These are phyloP conservation scores for Xylariaceae sp. DNA, from an alignment of 2,329 filamentous ascomycete genomes.

Conservation along the genomic window DNA sequence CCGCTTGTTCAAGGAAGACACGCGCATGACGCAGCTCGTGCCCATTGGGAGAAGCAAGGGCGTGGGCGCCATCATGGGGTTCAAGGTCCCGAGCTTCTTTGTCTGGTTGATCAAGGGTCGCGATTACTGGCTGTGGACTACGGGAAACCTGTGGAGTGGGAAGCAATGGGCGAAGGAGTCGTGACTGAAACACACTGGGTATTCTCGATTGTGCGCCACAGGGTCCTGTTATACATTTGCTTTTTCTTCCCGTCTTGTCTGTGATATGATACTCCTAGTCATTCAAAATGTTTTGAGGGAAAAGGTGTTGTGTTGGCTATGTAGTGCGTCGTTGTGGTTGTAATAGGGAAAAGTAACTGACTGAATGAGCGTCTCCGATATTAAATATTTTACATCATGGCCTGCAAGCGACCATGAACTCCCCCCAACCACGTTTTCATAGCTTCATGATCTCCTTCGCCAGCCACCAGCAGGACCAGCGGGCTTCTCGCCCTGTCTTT, in stretches of 20 bases:
- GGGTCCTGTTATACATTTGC: too few species aligned
- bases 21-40: conserved; percentile 41
- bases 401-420: conserved; percentile 1
- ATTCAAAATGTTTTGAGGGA: too few species aligned
- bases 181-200: too few species aligned
- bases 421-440: background rate
- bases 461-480: conserved; percentile 6
- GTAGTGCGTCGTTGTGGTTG: too few species aligned
- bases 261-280: too few species aligned
- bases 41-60: conserved; percentile 41
- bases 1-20: conserved; percentile 37
- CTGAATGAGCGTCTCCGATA: background rate
- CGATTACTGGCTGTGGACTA: conserved; percentile 48
- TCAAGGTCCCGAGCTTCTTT: conserved; percentile 37
- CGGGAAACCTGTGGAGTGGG: conserved; percentile 43
- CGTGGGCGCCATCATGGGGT: conserved; percentile 41
- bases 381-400: conserved; percentile 1
- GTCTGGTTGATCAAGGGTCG: conserved; percentile 46
- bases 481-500: conserved; percentile 26
- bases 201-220: too few species aligned
- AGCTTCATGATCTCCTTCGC: conserved; percentile 4
- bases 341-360: conserved; percentile 3
- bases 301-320: too few species aligned
- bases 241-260: background rate
- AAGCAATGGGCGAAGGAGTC: conserved; percentile 44